phyloP scores from a whole-genome alignment of 768 basidiomycete species.

The Boletus subcaerulescens region DNA sequence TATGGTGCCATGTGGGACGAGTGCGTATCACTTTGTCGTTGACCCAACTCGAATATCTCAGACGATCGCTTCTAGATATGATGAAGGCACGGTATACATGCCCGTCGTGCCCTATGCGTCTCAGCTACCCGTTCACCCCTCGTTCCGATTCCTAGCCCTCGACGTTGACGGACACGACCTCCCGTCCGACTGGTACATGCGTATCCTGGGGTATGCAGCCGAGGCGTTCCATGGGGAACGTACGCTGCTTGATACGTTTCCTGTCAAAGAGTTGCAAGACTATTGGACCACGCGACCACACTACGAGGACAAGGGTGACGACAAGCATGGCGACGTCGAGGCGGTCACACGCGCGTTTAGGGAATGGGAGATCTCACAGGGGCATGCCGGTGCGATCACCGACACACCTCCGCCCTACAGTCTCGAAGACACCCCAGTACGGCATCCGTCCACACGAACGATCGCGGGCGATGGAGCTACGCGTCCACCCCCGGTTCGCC shows the following conservation, averaged over 20 bases:
- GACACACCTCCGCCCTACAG: constrained; percentile 73
- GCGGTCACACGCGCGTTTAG: constrained; percentile 5
- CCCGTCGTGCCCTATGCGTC: constrained; percentile 58
- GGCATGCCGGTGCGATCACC: constrained; percentile 34
- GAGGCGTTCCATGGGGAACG: constrained; percentile 66
- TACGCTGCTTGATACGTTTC: constrained; percentile 60
- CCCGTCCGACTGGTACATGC: constrained; percentile 85
- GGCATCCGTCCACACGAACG: background rate
- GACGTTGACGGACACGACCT: constrained; percentile 77
- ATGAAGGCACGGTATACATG: constrained; percentile 82
- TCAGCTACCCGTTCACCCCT: constrained; percentile 57
- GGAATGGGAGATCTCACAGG: background rate
- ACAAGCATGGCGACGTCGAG: constrained; percentile 25
- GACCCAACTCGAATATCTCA: background rate
- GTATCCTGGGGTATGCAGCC: constrained; percentile 69
- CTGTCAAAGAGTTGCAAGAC: constrained; percentile 68
- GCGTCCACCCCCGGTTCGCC: background rate
- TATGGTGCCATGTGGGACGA: constrained; percentile 93
- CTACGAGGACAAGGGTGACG: constrained; percentile 39
- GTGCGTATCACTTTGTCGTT: constrained; percentile 31
- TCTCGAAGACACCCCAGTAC: constrained; percentile 36
- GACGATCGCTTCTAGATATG: constrained; percentile 49
- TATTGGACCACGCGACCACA: constrained; percentile 67
- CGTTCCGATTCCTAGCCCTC: constrained; percentile 64
- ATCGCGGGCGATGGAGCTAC: too few relatives aligned